Percentiles rank a stretch among this genome's conserved stretches.
Conservation (phyloP, 805 yeast species). For the Saccharomycopsis sp. region DNA sequence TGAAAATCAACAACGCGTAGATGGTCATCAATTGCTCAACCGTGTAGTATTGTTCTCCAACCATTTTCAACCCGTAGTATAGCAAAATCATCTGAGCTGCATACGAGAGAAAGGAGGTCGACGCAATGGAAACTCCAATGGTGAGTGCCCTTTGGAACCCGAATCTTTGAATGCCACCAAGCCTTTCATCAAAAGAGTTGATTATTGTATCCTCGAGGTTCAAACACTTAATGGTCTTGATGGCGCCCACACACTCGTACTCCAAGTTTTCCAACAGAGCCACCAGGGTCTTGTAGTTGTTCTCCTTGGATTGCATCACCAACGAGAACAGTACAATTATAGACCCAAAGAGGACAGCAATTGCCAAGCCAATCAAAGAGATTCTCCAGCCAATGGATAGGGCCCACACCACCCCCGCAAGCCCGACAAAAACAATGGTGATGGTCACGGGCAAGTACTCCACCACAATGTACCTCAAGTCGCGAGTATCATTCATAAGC, state of each 20-base stretch:
- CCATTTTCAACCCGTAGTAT: slow-evolving; percentile 71
- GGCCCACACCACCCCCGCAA: slow-evolving; percentile 71
- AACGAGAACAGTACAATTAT: slow-evolving; percentile 45
- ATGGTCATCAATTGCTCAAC: slow-evolving; percentile 56
- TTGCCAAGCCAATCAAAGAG: slow-evolving; percentile 69
- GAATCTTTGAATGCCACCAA: slow-evolving; percentile 28
- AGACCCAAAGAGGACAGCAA: slow-evolving; percentile 54
- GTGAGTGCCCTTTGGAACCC: slow-evolving; percentile 46
- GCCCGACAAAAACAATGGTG: slow-evolving; percentile 44
- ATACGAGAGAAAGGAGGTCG: slow-evolving; percentile 43
- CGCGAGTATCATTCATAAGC: slow-evolving; percentile 74
- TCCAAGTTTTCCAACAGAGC: slow-evolving; percentile 44
- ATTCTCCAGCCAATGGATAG: slow-evolving; percentile 76
- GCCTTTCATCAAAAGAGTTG: slow-evolving; percentile 28
- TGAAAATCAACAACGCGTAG: slow-evolving; percentile 61
- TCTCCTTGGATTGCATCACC: slow-evolving; percentile 47
- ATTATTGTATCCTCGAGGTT: slow-evolving; percentile 43
- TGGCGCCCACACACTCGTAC: slow-evolving; percentile 46
- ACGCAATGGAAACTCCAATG: slow-evolving; percentile 61
- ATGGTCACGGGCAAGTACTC: slow-evolving; percentile 49
- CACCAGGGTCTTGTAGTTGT: slow-evolving; percentile 45
- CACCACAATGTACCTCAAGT: slow-evolving; percentile 55
- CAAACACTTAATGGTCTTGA: slow-evolving; percentile 55
- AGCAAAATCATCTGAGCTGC: slow-evolving; percentile 64
- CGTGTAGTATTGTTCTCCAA: slow-evolving; percentile 45